Base-by-base conservation (phyloP, 768 basidiomycete species). In the Amanita subjunquillea region DNA sequence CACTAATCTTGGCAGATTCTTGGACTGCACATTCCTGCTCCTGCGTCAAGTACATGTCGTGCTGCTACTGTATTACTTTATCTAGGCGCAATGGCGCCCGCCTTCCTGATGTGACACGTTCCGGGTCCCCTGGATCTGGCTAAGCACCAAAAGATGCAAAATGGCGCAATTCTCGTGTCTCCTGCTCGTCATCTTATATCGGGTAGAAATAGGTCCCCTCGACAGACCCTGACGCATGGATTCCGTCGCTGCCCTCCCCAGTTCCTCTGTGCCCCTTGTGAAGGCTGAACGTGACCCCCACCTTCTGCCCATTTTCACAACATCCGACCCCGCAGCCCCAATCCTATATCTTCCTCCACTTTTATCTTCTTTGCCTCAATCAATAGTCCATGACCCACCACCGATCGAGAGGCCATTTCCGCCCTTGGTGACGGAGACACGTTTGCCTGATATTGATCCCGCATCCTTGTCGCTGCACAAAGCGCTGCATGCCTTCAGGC, bases 291-390 rank as follows among this genome's bases (percentile, higher is more conserved):
- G 15, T 3, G 45, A 83, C 56, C 83, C 81, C 15, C 85, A 85
- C 59, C 59, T 67, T 17, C 55, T 79, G 3, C 85, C 85, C 5
- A 64, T 63, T 2, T 85, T 85, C 59, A 67, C 71, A 54, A 58
- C 65, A 5, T 58, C 63, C 40, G 64, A 62, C n/a, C 74, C 67
- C 23, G 57, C 64, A 23, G 59, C 64, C 3, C 78, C 82, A 4
- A 72, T 91, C 40, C 70, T 94, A 23, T 94, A 91, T 65, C 79
- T 92, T 17, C 92, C 90, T 2, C 92, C 90, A 2, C 73, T 92
- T 13, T 74, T 94, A 17, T 92, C 90, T 1, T 85, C 83, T 23
- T 73, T 90, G 0, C 87, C 87, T 8, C 65, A 67, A 23, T n/a
- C 15, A 6, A 7, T 47, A 30, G 32, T 6, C 8, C 20, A 30